Evolutionary conservation across 495 filamentous ascomycete genomes (phyloP).

Genomic region (Pyrenopolyporus hunteri): DNA sequence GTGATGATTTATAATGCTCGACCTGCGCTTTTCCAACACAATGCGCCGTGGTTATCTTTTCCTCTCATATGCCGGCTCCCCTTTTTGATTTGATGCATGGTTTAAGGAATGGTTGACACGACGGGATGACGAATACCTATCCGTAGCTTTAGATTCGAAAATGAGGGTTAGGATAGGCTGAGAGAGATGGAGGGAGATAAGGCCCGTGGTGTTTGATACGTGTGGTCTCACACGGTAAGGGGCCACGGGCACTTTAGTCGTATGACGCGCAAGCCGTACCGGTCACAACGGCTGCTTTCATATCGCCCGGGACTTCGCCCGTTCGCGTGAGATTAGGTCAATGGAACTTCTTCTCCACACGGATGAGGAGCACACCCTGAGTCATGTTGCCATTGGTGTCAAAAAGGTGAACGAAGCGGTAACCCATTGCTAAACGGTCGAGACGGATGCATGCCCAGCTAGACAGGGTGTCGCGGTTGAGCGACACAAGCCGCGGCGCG

Average conservation of each 20-base stretch:
- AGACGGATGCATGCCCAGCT: conserved; percentile 91
- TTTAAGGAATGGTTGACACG: not conserved
- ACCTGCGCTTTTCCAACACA: not conserved
- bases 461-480: conserved; percentile 64
- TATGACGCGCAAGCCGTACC: conserved; percentile 1
- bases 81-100: conserved; percentile 7
- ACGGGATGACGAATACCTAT: conserved; percentile 10
- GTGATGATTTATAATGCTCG: conserved; percentile 16
- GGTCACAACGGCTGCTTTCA: conserved; percentile 3
- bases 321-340: conserved; percentile 22
- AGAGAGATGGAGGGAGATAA: not conserved
- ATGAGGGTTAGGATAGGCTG: conserved; percentile 2
- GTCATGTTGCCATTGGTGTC: conserved; percentile 65
- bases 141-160: conserved; percentile 18
- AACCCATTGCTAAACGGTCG: conserved; percentile 77
- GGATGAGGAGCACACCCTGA: conserved; percentile 73
- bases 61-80: conserved; percentile 1
- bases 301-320: conserved; percentile 21
- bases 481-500: conserved; percentile 39
- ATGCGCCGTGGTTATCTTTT: not conserved
- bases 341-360: conserved; percentile 54
- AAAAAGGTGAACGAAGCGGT: conserved; percentile 74
- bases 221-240: conserved; percentile 19
- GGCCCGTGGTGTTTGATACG: conserved; percentile 16
- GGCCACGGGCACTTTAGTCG: not conserved